Evolutionary conservation across 352 stramenopile genomes (phyloP).

Genomic region (Phytophthora sansomeana): DNA sequence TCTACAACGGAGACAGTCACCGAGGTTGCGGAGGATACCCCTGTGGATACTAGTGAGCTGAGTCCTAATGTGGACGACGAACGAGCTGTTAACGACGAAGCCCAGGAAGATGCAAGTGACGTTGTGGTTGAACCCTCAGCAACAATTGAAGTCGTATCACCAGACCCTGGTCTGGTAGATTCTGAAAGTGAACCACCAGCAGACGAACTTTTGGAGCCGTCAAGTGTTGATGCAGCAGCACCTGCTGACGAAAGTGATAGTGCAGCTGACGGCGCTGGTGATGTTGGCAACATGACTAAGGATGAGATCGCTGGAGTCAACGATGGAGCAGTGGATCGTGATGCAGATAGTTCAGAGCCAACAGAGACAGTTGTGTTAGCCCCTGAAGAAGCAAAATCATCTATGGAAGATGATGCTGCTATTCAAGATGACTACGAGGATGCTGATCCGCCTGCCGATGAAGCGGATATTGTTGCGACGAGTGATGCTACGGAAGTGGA

Average conservation of each 20-base stretch:
- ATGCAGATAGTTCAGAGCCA: slow-evolving; percentile 8
- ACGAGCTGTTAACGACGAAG: neutral
- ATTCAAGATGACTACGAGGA: slow-evolving; percentile 13
- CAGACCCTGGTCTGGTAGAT: neutral
- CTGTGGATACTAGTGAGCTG: neutral
- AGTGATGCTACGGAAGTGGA: neutral
- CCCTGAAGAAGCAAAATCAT: slow-evolving; percentile 9
- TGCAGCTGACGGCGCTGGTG: neutral
- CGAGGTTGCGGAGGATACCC: neutral
- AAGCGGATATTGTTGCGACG: neutral
- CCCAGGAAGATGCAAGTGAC: slow-evolving; percentile 3
- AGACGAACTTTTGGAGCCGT: neutral
- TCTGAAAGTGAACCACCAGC: neutral
- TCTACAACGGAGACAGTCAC: neutral
- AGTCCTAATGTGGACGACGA: neutral
- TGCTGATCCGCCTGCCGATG: slow-evolving; percentile 7
- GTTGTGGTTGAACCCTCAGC: neutral
- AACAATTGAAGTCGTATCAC: neutral
- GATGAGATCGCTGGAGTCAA: slow-evolving; percentile 4
- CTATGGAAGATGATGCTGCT: neutral
- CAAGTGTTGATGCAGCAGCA: neutral
- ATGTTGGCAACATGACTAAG: neutral
- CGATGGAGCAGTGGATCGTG: neutral
- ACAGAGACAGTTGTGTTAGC: neutral
- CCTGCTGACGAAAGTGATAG: neutral